phyloP scores from a whole-genome alignment of 148 eudicot species.

The Nepenthes gracilis region DNA sequence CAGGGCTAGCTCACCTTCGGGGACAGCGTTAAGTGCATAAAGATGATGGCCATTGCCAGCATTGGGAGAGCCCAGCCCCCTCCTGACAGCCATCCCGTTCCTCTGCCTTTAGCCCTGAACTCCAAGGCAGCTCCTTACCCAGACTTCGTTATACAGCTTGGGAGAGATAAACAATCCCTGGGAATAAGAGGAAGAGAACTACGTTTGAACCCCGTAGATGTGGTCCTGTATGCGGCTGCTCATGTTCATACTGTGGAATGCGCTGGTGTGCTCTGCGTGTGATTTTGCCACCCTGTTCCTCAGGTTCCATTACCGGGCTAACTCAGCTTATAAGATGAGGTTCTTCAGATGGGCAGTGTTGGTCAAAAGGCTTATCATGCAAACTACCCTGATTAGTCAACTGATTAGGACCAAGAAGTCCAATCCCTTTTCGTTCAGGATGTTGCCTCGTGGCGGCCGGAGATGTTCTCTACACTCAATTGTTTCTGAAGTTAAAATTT shows the following conservation, averaged over 20 bases:
- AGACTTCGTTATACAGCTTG: constrained; percentile 35
- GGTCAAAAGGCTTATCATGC: constrained; percentile 42
- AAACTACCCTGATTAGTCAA: constrained; percentile 29
- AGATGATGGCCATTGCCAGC: constrained; percentile 36
- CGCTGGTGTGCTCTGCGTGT: constrained; percentile 32
- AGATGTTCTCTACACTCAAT: constrained; percentile 26
- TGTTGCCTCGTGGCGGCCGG: constrained; percentile 49
- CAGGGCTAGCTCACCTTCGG: constrained; percentile 28
- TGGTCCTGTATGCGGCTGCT: constrained; percentile 32
- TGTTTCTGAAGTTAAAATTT: constrained; percentile 22
- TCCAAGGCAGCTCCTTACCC: constrained; percentile 31
- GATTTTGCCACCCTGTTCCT: constrained; percentile 28
- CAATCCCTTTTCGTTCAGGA: constrained; percentile 31
- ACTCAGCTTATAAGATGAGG: background rate
- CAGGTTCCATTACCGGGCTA: constrained; percentile 24
- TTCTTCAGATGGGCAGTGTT: constrained; percentile 33
- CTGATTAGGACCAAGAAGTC: constrained; percentile 38
- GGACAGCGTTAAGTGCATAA: constrained; percentile 42
- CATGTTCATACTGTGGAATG: constrained; percentile 32
- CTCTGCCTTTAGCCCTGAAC: constrained; percentile 33
- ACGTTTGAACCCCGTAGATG: constrained; percentile 28
- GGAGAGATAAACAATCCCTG: constrained; percentile 38
- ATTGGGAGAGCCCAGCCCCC: constrained; percentile 26
- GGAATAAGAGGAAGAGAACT: constrained; percentile 45
- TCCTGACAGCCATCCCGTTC: constrained; percentile 27